Evolutionary conservation across 106 monocot species (phyloP).

Genomic region (Narthecium ossifragum): DNA sequence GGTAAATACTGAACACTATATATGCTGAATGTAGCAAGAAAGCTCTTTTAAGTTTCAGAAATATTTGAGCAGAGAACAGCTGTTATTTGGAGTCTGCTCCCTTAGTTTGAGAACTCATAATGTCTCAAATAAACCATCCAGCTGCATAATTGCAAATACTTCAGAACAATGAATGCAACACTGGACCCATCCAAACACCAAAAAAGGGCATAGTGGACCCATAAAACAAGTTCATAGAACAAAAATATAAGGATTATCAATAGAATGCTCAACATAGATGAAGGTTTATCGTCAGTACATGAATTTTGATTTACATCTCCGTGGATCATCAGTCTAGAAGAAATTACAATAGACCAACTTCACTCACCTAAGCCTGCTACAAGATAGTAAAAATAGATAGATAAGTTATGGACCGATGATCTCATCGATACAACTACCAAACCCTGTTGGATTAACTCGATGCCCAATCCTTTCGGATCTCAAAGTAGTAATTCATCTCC

Average conservation of each 20-base stretch:
- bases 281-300: too few species aligned
- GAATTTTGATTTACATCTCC: background rate
- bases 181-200: too few species aligned
- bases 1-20: too few species aligned
- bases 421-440: background rate
- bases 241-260: background rate
- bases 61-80: too few species aligned
- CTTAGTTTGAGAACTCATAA: too few species aligned
- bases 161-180: too few species aligned
- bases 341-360: background rate
- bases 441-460: background rate
- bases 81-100: too few species aligned
- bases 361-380: background rate
- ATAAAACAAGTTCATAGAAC: background rate
- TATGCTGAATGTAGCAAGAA: too few species aligned
- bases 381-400: background rate
- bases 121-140: too few species aligned
- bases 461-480: constrained; percentile 32
- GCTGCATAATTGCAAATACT: too few species aligned
- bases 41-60: too few species aligned
- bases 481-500: constrained; percentile 20
- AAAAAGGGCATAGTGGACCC: too few species aligned
- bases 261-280: background rate
- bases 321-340: background rate
- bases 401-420: background rate